These are phyloP conservation scores for Tetrapisispora arboricola DNA, from an alignment of 805 yeast genomes.

Conservation along the genomic window DNA sequence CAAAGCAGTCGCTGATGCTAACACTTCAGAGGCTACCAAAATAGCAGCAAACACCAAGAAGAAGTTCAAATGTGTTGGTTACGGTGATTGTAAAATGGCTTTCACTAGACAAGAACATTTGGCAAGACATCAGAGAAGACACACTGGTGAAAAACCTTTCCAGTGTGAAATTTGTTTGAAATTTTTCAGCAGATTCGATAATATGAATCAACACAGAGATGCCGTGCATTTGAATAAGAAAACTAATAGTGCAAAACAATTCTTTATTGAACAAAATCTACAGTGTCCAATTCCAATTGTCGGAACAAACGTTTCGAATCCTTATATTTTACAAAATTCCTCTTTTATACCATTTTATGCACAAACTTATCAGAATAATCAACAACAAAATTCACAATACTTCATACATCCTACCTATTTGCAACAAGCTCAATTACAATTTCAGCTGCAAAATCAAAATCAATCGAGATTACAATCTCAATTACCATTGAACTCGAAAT, in stretches of 20 bases:
- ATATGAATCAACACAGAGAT: constrained; percentile 82
- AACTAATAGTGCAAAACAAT: not conserved
- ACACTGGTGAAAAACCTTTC: constrained; percentile 91
- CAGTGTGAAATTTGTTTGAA: constrained; percentile 74
- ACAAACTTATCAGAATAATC: not conserved
- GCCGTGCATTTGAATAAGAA: constrained; percentile 47
- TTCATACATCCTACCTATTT: not conserved
- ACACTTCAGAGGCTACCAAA: not conserved
- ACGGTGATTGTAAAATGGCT: constrained; percentile 76
- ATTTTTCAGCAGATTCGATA: constrained; percentile 77
- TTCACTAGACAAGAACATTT: constrained; percentile 86
- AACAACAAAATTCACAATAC: not conserved
- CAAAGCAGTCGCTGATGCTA: too few species aligned
- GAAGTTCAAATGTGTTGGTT: constrained; percentile 51
- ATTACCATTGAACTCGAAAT: too few species aligned
- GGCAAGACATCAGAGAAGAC: constrained; percentile 84
- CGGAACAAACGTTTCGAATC: not conserved
- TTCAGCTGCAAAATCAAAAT: not conserved
- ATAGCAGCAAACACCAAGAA: not conserved
- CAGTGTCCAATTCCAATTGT: not conserved
- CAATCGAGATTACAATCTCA: not conserved
- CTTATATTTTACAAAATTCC: not conserved
- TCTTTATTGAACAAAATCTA: not conserved
- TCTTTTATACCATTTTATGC: not conserved
- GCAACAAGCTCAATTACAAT: not conserved